Base-by-base conservation (phyloP, 768 basidiomycete genomes). In the Tylopilus balloui region DNA sequence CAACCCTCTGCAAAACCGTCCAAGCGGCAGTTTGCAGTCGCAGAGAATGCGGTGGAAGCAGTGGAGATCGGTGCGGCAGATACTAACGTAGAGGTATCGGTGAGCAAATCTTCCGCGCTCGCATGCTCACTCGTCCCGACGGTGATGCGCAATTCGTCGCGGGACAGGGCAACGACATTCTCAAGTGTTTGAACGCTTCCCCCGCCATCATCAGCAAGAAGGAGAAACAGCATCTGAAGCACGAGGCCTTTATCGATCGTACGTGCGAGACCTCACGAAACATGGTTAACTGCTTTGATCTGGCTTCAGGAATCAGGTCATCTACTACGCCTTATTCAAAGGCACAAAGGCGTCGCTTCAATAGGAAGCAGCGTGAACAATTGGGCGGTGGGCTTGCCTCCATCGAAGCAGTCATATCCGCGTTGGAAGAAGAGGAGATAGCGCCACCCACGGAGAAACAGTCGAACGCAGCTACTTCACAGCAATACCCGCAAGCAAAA, bases 171-270 rank as follows among this genome's bases (percentile, higher is more conserved):
- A 60, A 66, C 42, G 73, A 75, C n/a, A 66, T 81, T 42, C 66
- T 80, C 6, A 57, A 68, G 24, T 62, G 72, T 29, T 57, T 73
- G 47, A 59, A 60, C 39, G 45, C 56, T 15, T 31, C 58, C 12
- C 67, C 71, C 17, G 47, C 55, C 21, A 39, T 42, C 15, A 51
- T 72, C 41, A 78, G 67, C 53, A 91, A 91, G 68, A 88, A 84
- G 61, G 81, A 78, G 49, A 88, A 83, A 63, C 78, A 78, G 45
- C 73, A 77, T 15, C 55, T 79, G 47, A 89, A 83, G 63, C 81
- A 80, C 42, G 80, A 86, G 53, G 73, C 80, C 4, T 85, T 91
- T 56, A 61, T 88, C 37, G 73, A 82, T 71, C 80, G 88, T 87
- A 55, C 31, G 72, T 56, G 37, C 17, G 14, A 17, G 31, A 39